A percentile compares a stretch with the other conserved stretches of the same genome.
Conservation (phyloP, 2,329 filamentous ascomycete genomes). For the Penicillium janthinellum region DNA sequence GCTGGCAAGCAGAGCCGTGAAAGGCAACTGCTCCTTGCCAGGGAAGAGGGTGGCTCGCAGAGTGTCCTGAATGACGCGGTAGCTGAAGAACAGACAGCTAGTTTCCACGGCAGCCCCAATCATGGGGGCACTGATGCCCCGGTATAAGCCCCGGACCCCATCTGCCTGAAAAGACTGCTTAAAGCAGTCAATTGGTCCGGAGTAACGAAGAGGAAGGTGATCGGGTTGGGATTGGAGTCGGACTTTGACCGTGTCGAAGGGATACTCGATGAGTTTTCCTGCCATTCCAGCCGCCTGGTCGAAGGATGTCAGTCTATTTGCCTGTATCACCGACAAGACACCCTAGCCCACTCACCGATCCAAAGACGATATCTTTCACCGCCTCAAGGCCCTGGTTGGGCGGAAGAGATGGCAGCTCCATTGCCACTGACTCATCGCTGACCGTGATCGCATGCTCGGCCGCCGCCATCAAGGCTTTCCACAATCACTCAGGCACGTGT, state of each 20-base stretch:
- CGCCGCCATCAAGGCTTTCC: conserved; percentile 38
- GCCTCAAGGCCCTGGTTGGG: conserved; percentile 64
- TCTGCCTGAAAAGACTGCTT: conserved; percentile 77
- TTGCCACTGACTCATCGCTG: conserved; percentile 45
- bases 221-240: conserved; percentile 94
- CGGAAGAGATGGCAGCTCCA: conserved; percentile 44
- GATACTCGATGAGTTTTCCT: conserved; percentile 96
- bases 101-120: conserved; percentile 90
- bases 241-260: conserved; percentile 98
- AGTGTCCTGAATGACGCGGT: conserved; percentile 64
- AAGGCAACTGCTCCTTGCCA: conserved; percentile 62
- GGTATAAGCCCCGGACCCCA: conserved; percentile 80
- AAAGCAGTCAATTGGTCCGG: conserved; percentile 90
- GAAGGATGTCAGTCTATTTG: not conserved
- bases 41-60: conserved; percentile 67
- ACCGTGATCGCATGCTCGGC: conserved; percentile 41
- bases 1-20: conserved; percentile 74
- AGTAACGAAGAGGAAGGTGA: conserved; percentile 77
- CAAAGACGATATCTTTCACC: conserved; percentile 83
- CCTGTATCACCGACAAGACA: not conserved
- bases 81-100: conserved; percentile 90
- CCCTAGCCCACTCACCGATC: conserved; percentile 64
- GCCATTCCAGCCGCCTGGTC: conserved; percentile 75
- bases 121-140: conserved; percentile 88
- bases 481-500: conserved; percentile 19